These are phyloP conservation scores for Lactarius quietus DNA, from an alignment of 768 basidiomycete species.

Conservation along the genomic window DNA sequence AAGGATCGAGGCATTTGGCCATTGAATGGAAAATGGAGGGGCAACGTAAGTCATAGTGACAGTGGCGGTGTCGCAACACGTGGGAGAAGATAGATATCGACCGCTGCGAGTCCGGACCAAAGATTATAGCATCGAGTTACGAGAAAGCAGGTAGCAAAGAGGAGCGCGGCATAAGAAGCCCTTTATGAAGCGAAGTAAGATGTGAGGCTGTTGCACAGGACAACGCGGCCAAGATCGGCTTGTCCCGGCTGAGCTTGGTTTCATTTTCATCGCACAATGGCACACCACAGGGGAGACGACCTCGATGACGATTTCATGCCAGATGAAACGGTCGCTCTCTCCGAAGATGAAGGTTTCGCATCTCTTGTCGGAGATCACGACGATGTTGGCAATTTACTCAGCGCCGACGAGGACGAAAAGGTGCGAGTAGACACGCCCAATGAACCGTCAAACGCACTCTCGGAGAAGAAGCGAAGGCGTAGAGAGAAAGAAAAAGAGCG, in stretches of 20 bases:
- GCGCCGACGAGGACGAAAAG: conserved; percentile 42
- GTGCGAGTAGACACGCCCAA: conserved; percentile 30
- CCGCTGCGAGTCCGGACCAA: conserved; percentile 14
- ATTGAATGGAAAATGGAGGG: conserved; percentile 1
- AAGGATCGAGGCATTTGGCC: conserved; percentile 2
- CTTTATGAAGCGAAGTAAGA: not conserved
- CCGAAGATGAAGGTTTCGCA: conserved; percentile 49
- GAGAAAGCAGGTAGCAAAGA: conserved; percentile 1
- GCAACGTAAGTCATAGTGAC: conserved; percentile 14
- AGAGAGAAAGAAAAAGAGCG: conserved; percentile 72
- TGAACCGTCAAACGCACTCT: conserved; percentile 26
- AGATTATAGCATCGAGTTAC: conserved; percentile 14
- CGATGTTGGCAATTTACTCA: conserved; percentile 40
- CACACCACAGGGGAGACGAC: conserved; percentile 61
- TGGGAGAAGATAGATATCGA: conserved; percentile 1
- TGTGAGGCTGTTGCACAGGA: too few species aligned
- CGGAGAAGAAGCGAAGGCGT: conserved; percentile 66
- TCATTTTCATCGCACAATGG: conserved; percentile 29
- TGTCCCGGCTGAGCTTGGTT: not conserved
- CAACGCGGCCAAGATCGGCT: not conserved
- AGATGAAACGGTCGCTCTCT: conserved; percentile 63
- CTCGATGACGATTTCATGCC: conserved; percentile 78
- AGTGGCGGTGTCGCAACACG: conserved; percentile 8
- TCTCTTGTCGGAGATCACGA: conserved; percentile 31
- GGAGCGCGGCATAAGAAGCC: not conserved